Evolutionary conservation across 495 filamentous ascomycete species (phyloP).

Genomic region (Thermochaetoides thermophila): DNA sequence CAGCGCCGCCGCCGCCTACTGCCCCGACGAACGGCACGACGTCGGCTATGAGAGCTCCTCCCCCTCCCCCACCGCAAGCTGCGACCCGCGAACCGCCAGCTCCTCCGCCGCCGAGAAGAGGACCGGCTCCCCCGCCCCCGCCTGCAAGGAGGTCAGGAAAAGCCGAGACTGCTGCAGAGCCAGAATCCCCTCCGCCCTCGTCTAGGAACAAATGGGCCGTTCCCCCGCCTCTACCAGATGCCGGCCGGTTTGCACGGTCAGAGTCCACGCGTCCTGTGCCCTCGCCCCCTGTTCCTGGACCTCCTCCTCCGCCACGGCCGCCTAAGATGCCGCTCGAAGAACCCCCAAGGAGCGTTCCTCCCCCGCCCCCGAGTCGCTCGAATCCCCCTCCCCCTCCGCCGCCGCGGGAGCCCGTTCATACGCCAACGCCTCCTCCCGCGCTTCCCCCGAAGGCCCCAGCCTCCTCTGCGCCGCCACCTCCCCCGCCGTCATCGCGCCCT

Average conservation of each 20-base stretch:
- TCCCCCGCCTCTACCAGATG: conserved; percentile 73
- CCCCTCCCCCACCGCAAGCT: conserved; percentile 29
- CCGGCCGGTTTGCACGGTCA: conserved; percentile 55
- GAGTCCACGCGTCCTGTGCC: conserved; percentile 45
- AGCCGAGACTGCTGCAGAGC: conserved; percentile 35
- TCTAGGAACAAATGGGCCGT: conserved; percentile 55
- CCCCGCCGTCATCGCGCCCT: conserved; percentile 29
- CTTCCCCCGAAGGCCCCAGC: conserved; percentile 57
- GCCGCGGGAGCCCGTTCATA: conserved; percentile 29
- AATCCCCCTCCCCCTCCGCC: conserved; percentile 54
- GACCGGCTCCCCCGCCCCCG: conserved; percentile 72
- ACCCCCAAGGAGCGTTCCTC: conserved; percentile 50
- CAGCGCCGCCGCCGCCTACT: conserved; percentile 42
- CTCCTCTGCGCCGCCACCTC: conserved; percentile 44
- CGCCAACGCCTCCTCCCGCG: conserved; percentile 35
- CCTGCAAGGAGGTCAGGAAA: conserved; percentile 49
- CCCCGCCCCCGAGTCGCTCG: conserved; percentile 59
- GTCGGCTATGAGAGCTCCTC: conserved; percentile 25
- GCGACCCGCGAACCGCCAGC: conserved; percentile 12
- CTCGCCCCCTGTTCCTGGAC: conserved; percentile 48
- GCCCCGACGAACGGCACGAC: conserved; percentile 22
- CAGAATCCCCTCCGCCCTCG: conserved; percentile 37
- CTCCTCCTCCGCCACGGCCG: conserved; percentile 74
- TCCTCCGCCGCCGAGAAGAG: conserved; percentile 46
- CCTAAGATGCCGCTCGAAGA: conserved; percentile 76